Percentiles rank a stretch among this genome's conserved stretches.
Evolutionary conservation across 352 stramenopile species (phyloP).

Genomic region (Nothophytophthora sp.): DNA sequence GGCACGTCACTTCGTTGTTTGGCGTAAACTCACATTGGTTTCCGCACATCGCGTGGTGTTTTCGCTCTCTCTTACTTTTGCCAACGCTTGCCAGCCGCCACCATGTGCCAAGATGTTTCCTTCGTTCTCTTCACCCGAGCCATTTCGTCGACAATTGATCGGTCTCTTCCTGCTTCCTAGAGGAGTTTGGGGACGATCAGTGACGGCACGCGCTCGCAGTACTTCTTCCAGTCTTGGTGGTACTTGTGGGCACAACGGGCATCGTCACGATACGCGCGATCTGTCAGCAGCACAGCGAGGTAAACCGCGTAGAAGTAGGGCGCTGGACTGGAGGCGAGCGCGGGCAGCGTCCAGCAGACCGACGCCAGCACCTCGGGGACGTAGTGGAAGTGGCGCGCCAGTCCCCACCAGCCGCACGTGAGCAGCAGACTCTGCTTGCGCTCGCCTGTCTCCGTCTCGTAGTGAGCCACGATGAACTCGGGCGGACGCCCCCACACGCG

Average conservation of each 20-base stretch:
- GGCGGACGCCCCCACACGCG: conserved; percentile 91
- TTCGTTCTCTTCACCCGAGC: too few relatives aligned
- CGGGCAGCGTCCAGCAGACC: conserved; percentile 77
- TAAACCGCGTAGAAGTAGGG: conserved; percentile 92
- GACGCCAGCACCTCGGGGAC: conserved; percentile 91
- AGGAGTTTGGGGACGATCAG: conserved; percentile 88
- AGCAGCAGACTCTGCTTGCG: conserved; percentile 92
- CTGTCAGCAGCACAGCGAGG: conserved; percentile 93
- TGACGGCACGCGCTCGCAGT: conserved; percentile 85
- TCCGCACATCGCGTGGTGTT: too few relatives aligned
- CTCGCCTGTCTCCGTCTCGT: conserved; percentile 89
- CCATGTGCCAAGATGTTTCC: too few relatives aligned
- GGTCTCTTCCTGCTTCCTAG: too few relatives aligned
- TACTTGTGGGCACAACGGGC: conserved; percentile 96
- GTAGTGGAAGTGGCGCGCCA: conserved; percentile 96
- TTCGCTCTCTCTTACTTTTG: too few relatives aligned
- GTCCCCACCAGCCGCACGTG: conserved; percentile 92
- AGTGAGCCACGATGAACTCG: conserved; percentile 93
- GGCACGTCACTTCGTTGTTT: too few relatives aligned
- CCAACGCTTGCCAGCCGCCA: too few relatives aligned
- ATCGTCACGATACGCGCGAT: conserved; percentile 96
- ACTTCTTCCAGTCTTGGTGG: conserved; percentile 95
- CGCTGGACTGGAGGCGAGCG: conserved; percentile 51
- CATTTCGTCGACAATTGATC: too few relatives aligned
- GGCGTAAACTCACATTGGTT: too few relatives aligned